phyloP scores from a whole-genome alignment of 257 asterid species.

The Catharanthus roseus region DNA sequence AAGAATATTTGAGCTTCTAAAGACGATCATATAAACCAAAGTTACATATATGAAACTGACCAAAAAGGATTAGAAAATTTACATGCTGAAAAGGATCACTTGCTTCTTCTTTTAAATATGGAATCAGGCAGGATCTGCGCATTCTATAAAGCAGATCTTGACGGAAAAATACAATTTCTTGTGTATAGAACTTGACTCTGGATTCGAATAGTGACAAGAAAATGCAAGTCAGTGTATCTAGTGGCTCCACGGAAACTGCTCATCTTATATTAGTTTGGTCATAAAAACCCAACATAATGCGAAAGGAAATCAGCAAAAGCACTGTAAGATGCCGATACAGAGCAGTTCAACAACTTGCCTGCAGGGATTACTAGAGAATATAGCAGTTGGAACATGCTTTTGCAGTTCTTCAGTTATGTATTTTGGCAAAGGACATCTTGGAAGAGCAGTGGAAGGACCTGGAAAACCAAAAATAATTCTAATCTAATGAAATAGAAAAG shows the following conservation, averaged over 20 bases:
- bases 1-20: constrained; percentile 9
- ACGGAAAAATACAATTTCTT: constrained; percentile 90
- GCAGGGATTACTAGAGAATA: constrained; percentile 88
- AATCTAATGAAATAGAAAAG: background rate
- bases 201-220: constrained; percentile 13
- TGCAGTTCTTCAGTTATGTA: constrained; percentile 80
- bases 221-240: background rate
- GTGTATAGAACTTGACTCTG: constrained; percentile 89
- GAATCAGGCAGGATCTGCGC: constrained; percentile 87
- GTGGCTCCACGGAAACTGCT: background rate
- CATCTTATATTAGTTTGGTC: background rate
- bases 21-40: constrained; percentile 2
- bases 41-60: background rate
- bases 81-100: constrained; percentile 94
- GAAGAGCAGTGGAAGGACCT: constrained; percentile 91
- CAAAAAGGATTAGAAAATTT: background rate
- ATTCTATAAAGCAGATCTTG: constrained; percentile 92
- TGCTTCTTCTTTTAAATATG: constrained; percentile 88
- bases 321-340: background rate
- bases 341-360: constrained; percentile 40
- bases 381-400: constrained; percentile 63
- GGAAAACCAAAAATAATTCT: constrained; percentile 15
- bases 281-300: background rate
- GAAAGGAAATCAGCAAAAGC: constrained; percentile 5
- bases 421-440: constrained; percentile 76